Percentiles rank a stretch among this genome's conserved stretches.
phyloP scores from a whole-genome alignment of 2,329 filamentous ascomycete genomes.

The Calonectria hawksworthii region DNA sequence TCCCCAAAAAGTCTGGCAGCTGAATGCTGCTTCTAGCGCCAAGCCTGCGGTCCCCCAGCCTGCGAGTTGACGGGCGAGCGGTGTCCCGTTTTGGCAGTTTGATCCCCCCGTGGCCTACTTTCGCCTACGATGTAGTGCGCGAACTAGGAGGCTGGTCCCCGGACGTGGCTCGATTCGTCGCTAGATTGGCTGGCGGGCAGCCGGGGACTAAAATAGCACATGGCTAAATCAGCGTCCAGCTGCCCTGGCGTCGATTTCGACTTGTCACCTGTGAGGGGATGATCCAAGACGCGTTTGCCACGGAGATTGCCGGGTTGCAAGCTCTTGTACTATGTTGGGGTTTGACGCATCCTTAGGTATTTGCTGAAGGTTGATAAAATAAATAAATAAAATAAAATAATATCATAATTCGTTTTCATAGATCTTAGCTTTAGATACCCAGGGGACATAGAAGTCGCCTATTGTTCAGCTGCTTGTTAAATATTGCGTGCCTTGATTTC shows the following conservation, averaged over 20 bases:
- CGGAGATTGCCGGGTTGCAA: not conserved
- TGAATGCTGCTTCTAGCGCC: not conserved
- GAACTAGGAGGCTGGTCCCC: not conserved
- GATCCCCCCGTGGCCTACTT: not conserved
- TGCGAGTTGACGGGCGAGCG: not conserved
- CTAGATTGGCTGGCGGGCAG: not conserved
- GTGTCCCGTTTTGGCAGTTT: conserved; percentile 14
- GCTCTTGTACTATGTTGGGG: not conserved
- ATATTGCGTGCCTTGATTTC: not conserved
- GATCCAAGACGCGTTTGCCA: conserved; percentile 2
- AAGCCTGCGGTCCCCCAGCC: not conserved
- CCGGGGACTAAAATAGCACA: conserved; percentile 5
- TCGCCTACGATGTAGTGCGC: not conserved
- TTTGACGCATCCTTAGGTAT: not conserved
- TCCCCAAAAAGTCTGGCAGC: not conserved
- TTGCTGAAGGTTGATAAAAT: not conserved
- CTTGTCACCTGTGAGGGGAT: conserved; percentile 5
- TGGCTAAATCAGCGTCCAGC: not conserved
- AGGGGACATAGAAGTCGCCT: no score
- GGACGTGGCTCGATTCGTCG: not conserved
- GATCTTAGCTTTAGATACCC: not conserved
- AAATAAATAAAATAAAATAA: no score
- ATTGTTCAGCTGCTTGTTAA: not conserved
- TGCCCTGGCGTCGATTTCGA: not conserved
- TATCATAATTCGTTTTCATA: not conserved